phyloP scores from a whole-genome alignment of 2,329 filamentous ascomycete genomes.

The Xylariaceae sp. region DNA sequence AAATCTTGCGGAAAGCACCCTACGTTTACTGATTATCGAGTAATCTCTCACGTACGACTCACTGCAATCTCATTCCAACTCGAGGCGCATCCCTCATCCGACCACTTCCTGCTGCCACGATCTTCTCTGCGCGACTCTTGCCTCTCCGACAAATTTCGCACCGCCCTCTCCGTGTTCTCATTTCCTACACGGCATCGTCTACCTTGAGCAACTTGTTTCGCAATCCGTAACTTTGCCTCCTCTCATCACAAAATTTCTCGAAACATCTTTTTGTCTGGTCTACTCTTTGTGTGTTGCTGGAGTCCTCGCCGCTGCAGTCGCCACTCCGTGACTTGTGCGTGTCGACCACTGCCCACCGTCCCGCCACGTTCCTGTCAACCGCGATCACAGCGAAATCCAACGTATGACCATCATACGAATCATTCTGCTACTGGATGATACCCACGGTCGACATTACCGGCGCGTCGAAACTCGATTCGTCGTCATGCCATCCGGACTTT shows the following conservation, averaged over 20 bases:
- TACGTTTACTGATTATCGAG: conserved; percentile 22
- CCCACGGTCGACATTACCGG: conserved; percentile 13
- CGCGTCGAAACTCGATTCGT: conserved; percentile 43
- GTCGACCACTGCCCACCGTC: conserved; percentile 5
- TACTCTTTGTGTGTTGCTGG: conserved; percentile 26
- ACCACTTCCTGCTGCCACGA: conserved; percentile 19
- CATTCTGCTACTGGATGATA: conserved; percentile 9
- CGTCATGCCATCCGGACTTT: conserved; percentile 55
- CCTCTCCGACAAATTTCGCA: conserved; percentile 5
- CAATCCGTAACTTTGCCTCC: conserved; percentile 14
- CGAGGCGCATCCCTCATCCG: conserved; percentile 28
- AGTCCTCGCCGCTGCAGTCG: background rate
- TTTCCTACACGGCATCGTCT: conserved; percentile 15
- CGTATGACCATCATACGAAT: conserved; percentile 14
- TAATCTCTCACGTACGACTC: conserved; percentile 19
- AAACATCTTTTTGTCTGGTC: conserved; percentile 25
- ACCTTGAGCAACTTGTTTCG: conserved; percentile 13
- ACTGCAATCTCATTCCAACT: conserved; percentile 23
- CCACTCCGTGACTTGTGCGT: conserved; percentile 12
- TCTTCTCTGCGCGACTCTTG: conserved; percentile 23
- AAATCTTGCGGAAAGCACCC: conserved; percentile 21
- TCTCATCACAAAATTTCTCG: conserved; percentile 15
- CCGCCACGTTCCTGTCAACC: conserved; percentile 7
- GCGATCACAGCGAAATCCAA: conserved; percentile 11
- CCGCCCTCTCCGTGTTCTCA: conserved; percentile 14